These are phyloP conservation scores for Plasmopara viticola DNA, from an alignment of 352 stramenopile species.

Conservation along the genomic window DNA sequence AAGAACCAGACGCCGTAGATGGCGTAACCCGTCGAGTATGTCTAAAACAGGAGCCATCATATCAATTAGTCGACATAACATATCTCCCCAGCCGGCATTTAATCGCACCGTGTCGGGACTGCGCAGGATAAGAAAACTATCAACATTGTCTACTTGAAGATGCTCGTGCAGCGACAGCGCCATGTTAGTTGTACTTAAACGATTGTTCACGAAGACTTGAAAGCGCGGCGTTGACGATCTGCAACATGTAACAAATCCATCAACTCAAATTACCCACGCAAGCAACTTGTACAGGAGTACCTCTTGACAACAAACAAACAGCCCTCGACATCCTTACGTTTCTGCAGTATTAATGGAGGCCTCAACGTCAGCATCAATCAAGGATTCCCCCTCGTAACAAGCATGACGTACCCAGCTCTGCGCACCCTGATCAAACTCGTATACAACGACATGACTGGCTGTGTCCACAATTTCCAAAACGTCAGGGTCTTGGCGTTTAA, in stretches of 20 bases:
- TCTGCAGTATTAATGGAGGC: slow-evolving; percentile 31
- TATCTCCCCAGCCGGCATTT: neutral
- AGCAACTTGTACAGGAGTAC: slow-evolving; percentile 14
- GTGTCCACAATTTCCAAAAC: slow-evolving; percentile 81
- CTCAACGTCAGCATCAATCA: slow-evolving; percentile 6
- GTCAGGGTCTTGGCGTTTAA: slow-evolving; percentile 76
- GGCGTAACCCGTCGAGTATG: slow-evolving; percentile 52
- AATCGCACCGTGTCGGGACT: slow-evolving; percentile 46
- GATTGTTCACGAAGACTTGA: slow-evolving; percentile 87
- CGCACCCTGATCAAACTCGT: slow-evolving; percentile 80
- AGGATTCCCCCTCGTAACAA: neutral
- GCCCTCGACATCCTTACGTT: slow-evolving; percentile 82
- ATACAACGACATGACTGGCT: slow-evolving; percentile 82
- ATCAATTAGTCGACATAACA: neutral
- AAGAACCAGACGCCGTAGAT: slow-evolving; percentile 88
- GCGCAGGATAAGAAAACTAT: slow-evolving; percentile 81
- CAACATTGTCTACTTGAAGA: slow-evolving; percentile 76
- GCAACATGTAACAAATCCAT: neutral
- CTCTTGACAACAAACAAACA: slow-evolving; percentile 83
- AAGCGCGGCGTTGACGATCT: slow-evolving; percentile 72
- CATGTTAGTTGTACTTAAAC: slow-evolving; percentile 85
- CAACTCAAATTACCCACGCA: neutral
- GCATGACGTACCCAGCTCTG: slow-evolving; percentile 69
- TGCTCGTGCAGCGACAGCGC: slow-evolving; percentile 60
- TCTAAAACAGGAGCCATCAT: slow-evolving; percentile 14